These are phyloP conservation scores for Alternaria solani DNA, from an alignment of 2,329 filamentous ascomycete species.

Conservation along the genomic window DNA sequence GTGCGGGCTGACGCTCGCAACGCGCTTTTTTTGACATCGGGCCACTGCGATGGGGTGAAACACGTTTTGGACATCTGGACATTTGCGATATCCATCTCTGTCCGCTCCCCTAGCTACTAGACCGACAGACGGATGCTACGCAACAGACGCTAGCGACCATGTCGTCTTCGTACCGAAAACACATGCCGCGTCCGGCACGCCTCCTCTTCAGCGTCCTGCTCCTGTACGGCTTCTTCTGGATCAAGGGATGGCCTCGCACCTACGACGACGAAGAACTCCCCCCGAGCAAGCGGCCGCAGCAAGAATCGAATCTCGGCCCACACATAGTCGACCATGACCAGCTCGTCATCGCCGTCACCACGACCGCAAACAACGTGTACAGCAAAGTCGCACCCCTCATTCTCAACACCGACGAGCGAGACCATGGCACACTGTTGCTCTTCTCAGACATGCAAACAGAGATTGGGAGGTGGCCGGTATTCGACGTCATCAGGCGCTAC, in stretches of 20 bases:
- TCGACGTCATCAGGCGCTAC: conserved; percentile 50
- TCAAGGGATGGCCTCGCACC: conserved; percentile 43
- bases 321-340: conserved; percentile 33
- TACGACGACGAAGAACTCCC: conserved; percentile 47
- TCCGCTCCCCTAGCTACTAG: not conserved
- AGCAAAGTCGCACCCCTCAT: conserved; percentile 60
- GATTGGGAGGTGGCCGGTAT: conserved; percentile 44
- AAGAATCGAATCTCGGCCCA: conserved; percentile 25
- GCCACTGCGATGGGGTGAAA: conserved; percentile 14
- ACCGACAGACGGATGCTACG: conserved; percentile 19
- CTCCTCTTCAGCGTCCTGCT: conserved; percentile 27
- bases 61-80: not conserved
- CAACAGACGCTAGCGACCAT: conserved; percentile 28
- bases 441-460: conserved; percentile 51
- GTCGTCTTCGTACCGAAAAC: conserved; percentile 30
- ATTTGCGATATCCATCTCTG: not conserved
- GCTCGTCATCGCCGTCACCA: conserved; percentile 64
- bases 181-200: conserved; percentile 35
- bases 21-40: conserved; percentile 4
- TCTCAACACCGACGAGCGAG: conserved; percentile 33
- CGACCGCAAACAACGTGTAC: conserved; percentile 64
- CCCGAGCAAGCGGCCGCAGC: conserved; percentile 26
- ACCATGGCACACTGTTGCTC: conserved; percentile 49
- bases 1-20: conserved; percentile 4
- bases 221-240: conserved; percentile 42